Conservation (phyloP, 169 alveolate species). For the Plasmodium adleri region DNA sequence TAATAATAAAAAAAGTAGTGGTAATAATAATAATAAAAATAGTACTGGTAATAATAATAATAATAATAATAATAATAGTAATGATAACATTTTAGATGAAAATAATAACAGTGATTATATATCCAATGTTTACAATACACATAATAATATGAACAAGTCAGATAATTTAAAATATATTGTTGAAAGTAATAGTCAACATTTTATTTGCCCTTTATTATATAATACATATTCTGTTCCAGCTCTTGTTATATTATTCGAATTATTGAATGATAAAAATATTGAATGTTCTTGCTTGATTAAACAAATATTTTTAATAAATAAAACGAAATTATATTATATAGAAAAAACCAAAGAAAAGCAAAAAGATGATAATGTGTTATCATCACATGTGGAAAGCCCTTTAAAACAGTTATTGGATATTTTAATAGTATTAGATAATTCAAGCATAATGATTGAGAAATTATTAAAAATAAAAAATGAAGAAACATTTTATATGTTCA, state of each 20-base stretch:
- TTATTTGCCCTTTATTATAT: slow-evolving; percentile 53
- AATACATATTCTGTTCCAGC: slow-evolving; percentile 68
- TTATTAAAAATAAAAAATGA: slow-evolving; percentile 52
- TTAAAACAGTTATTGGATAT: slow-evolving; percentile 60
- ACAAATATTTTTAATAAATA: slow-evolving; percentile 57
- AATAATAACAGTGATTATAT: background rate
- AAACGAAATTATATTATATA: slow-evolving; percentile 51
- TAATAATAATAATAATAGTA: too few relatives aligned
- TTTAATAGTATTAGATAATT: slow-evolving; percentile 21
- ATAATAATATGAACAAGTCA: too few relatives aligned
- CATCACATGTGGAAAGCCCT: slow-evolving; percentile 23
- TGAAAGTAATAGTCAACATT: slow-evolving; percentile 58
- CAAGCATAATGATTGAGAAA: slow-evolving; percentile 70
- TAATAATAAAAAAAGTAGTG: background rate
- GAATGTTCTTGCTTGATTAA: slow-evolving; percentile 31
- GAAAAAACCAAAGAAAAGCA: slow-evolving; percentile 8
- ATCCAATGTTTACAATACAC: too few relatives aligned
- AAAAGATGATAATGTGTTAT: background rate
- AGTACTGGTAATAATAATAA: background rate
- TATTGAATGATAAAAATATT: slow-evolving; percentile 47
- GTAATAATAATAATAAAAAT: too few relatives aligned
- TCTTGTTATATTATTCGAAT: slow-evolving; percentile 24
- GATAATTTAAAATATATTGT: slow-evolving; percentile 8
- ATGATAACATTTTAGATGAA: background rate
- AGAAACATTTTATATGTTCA: slow-evolving; percentile 55